phyloP scores from a whole-genome alignment of 768 basidiomycete genomes.

The Mycena polygramma region DNA sequence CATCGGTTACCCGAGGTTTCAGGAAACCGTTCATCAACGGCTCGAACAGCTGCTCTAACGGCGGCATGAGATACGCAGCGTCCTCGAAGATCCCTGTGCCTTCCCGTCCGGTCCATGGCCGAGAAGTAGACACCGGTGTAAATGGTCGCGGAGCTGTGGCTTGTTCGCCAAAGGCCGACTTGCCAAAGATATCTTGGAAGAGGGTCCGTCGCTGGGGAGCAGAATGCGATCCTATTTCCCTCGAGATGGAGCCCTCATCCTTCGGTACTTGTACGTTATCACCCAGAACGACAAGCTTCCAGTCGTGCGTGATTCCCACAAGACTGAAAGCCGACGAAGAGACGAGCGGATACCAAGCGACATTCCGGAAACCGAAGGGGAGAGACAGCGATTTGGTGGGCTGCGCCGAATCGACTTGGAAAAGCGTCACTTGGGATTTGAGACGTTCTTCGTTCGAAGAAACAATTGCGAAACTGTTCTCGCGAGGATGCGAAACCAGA shows the following conservation, averaged over 20 bases:
- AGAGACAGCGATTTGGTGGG: constrained; percentile 60
- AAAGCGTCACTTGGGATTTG: constrained; percentile 61
- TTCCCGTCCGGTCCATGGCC: constrained; percentile 51
- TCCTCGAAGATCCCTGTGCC: constrained; percentile 68
- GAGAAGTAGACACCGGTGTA: constrained; percentile 26
- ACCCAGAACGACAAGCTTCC: constrained; percentile 78
- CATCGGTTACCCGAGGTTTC: constrained; percentile 39
- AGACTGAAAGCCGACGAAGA: constrained; percentile 61
- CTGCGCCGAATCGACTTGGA: constrained; percentile 58
- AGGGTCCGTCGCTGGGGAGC: constrained; percentile 64
- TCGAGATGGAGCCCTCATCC: constrained; percentile 58
- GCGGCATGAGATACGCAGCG: constrained; percentile 83
- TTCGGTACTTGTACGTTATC: constrained; percentile 60
- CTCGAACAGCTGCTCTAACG: constrained; percentile 79
- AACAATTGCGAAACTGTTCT: constrained; percentile 71
- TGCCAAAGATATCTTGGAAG: constrained; percentile 93
- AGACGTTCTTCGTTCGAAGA: constrained; percentile 44
- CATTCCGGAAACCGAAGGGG: constrained; percentile 74
- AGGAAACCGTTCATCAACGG: constrained; percentile 58
- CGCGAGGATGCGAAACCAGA: constrained; percentile 68
- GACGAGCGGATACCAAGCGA: constrained; percentile 52
- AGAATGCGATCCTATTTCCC: constrained; percentile 48
- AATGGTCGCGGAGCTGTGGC: constrained; percentile 40
- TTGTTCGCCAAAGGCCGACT: constrained; percentile 68
- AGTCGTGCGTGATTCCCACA: constrained; percentile 76